Evolutionary conservation across 2,329 filamentous ascomycete species (phyloP).

Genomic region (Saccharata proteae): DNA sequence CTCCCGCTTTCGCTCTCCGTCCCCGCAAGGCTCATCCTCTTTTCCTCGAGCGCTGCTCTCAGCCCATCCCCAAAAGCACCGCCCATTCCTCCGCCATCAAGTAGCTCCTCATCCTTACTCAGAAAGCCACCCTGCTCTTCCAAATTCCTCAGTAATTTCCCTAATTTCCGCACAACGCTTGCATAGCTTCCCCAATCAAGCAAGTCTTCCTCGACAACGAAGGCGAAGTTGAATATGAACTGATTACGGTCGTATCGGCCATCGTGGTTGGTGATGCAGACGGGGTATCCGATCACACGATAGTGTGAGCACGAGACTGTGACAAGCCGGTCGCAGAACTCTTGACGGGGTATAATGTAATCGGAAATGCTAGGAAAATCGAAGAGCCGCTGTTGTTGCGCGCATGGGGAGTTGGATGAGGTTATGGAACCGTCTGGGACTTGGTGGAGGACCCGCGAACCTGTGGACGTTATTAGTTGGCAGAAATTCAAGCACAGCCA

Average conservation of each 20-base stretch:
- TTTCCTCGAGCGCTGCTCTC: conserved; percentile 7
- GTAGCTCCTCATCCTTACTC: conserved; percentile 42
- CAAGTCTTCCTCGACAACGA: conserved; percentile 59
- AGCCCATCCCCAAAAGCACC: conserved; percentile 1
- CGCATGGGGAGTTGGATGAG: conserved; percentile 25
- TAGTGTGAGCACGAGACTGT: conserved; percentile 65
- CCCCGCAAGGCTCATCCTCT: not conserved
- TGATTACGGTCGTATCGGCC: conserved; percentile 80
- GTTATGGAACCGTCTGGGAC: conserved; percentile 49
- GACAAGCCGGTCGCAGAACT: conserved; percentile 86
- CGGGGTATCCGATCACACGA: conserved; percentile 74
- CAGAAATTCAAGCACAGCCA: not conserved
- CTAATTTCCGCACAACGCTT: conserved; percentile 74
- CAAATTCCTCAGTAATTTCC: conserved; percentile 73
- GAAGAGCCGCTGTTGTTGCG: conserved; percentile 53
- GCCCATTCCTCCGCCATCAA: not conserved
- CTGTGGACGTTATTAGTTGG: conserved; percentile 24
- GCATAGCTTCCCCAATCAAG: conserved; percentile 67
- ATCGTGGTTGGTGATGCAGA: conserved; percentile 62
- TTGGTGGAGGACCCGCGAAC: conserved; percentile 52
- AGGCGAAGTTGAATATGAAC: conserved; percentile 96
- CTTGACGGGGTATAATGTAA: conserved; percentile 89
- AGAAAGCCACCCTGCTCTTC: conserved; percentile 86
- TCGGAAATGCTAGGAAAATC: conserved; percentile 78
- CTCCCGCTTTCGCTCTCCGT: conserved; percentile 4